These are phyloP conservation scores for Schrenkiella parvula DNA, from an alignment of 345 rosid genomes.

Conservation along the genomic window DNA sequence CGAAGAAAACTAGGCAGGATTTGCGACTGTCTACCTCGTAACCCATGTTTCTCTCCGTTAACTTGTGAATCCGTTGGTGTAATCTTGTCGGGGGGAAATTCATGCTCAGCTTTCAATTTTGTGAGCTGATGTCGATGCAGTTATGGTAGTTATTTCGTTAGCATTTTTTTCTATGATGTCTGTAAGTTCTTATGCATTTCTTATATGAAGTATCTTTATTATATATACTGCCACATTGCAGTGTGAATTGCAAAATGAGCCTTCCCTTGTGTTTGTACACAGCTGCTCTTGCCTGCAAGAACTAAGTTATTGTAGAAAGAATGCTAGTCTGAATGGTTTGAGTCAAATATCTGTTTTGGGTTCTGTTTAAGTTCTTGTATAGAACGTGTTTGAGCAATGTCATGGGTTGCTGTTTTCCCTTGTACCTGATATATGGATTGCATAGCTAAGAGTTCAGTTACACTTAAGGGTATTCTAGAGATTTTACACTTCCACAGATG, in stretches of 20 bases:
- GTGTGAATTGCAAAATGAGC: too few relatives aligned
- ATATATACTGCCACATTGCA: neutral
- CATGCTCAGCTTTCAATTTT: neutral
- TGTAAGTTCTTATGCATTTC: neutral
- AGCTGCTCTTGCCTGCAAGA: slow-evolving; percentile 71
- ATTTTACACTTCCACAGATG: neutral
- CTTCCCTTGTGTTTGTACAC: slow-evolving; percentile 43
- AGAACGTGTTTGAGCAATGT: slow-evolving; percentile 27
- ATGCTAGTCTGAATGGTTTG: slow-evolving; percentile 48
- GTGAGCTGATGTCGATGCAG: neutral
- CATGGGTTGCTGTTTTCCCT: slow-evolving; percentile 1
- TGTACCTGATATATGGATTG: slow-evolving; percentile 6
- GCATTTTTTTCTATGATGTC: neutral
- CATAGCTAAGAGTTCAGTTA: neutral
- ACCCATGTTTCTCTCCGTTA: neutral
- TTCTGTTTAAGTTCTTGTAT: neutral
- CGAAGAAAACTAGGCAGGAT: neutral
- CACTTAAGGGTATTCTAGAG: neutral
- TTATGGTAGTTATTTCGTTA: neutral
- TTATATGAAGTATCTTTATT: neutral
- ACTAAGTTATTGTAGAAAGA: slow-evolving; percentile 70
- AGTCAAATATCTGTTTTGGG: slow-evolving; percentile 35
- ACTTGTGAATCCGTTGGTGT: neutral
- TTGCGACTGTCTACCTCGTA: neutral
- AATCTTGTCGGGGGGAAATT: neutral